These are phyloP conservation scores for Neurospora sp. DNA, from an alignment of 495 filamentous ascomycete genomes.

Conservation along the genomic window DNA sequence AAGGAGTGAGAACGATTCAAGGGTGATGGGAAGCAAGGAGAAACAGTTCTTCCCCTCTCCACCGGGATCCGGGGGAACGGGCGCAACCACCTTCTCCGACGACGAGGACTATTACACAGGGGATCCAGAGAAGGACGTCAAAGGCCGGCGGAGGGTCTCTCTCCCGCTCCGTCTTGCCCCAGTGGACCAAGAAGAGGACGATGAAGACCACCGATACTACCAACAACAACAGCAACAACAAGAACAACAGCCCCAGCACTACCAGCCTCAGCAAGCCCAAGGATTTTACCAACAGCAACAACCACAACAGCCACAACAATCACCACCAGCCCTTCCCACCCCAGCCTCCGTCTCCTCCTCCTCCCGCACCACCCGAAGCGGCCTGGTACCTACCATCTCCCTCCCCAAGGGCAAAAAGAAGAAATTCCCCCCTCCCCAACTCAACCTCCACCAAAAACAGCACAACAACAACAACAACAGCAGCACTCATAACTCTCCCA, in stretches of 20 bases:
- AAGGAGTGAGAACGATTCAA: background rate
- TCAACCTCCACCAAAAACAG: background rate
- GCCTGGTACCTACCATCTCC: slow-evolving; percentile 1
- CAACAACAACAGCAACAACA: background rate
- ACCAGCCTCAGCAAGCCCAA: background rate
- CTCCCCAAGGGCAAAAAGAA: background rate
- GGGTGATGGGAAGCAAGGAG: background rate
- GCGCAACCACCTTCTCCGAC: background rate
- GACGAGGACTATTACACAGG: background rate
- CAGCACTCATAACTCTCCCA: background rate
- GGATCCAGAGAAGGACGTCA: background rate
- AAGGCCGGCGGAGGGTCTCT: background rate
- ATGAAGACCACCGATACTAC: background rate
- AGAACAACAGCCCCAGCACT: background rate
- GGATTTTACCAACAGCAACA: background rate
- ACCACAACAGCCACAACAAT: background rate
- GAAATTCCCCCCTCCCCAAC: background rate
- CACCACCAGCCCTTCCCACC: background rate
- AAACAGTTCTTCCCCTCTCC: background rate
- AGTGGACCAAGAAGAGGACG: background rate
- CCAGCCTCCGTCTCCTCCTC: slow-evolving; percentile 1
- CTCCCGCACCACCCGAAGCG: background rate
- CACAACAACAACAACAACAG: slow-evolving; percentile 1
- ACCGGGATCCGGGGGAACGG: background rate
- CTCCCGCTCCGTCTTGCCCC: background rate